Base-by-base conservation (phyloP, 2,329 filamentous ascomycete genomes). In the Chlorencoelia australis region DNA sequence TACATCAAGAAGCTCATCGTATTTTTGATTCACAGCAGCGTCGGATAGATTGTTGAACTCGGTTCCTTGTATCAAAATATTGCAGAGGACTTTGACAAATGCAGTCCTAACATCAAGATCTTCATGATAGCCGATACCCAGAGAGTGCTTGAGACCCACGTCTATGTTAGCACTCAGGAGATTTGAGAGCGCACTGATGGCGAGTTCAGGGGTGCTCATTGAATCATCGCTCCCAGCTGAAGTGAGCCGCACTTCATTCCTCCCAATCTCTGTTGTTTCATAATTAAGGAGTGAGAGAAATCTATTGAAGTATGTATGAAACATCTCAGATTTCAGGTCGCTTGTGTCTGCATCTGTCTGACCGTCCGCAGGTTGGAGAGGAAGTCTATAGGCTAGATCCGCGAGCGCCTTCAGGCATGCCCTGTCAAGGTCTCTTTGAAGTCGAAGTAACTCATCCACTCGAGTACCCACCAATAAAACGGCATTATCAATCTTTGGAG, bases 121-220 rank as follows among this genome's bases (percentile, higher is more conserved):
- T 47, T 80, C 75, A 48, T 82, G 75, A 50, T 82, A 82, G 9
- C 78, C 78, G 41, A 82, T 80, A 42, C 73, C 76, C 10, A 82
- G 59, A 2, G 76, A 81, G 52, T 81, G 75, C 51, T 82, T 82
- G 31, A 82, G 58, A 3, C 78, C 78, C 24, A 82, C 76, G 47
- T 82, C 78, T 20, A 82, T 79, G 45, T 82, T 82, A 3, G 78
- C 76, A 49, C 77, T 81, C 6, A 82, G 59, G 1, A 82, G 64
- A 45, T 82, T 82, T 2, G 77, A 82, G 9, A 82, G 59, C 10
- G 80, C 79, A 8, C 68, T 73, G 43, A 82, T 82, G 4, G 76
- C 71, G 20, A 82, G 62, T 42, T 81, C 77, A 4, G 75, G 69
- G 20, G 67, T 69, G 1, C 71, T 69, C 10, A 66, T 59, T 9